Percentiles rank a stretch among this genome's conserved stretches.
Conservation (phyloP, 192 early-diverging fungal species). For the Podila minutissima region DNA sequence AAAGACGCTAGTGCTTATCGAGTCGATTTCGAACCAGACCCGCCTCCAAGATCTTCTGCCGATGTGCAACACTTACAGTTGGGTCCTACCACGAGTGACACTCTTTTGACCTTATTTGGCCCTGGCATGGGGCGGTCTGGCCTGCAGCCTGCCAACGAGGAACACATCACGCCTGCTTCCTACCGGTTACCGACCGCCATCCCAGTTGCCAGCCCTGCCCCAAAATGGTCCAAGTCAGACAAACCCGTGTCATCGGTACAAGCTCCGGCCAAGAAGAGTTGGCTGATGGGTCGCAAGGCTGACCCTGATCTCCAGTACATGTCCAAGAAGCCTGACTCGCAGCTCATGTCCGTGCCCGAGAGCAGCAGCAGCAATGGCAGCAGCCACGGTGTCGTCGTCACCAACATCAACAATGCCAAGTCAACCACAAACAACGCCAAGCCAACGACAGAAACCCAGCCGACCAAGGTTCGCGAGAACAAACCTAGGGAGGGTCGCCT, state of each 20-base stretch:
- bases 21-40: background rate
- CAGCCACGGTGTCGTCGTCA: background rate
- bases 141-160: background rate
- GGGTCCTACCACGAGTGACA: background rate
- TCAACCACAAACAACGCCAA: background rate
- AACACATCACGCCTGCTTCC: too few relatives aligned
- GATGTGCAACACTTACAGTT: background rate
- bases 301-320: constrained; percentile 1
- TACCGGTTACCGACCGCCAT: too few relatives aligned
- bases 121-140: background rate
- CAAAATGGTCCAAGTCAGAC: background rate
- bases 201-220: too few relatives aligned
- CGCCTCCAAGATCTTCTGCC: background rate
- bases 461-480: background rate
- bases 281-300: background rate
- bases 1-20: background rate
- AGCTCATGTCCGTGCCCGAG: too few relatives aligned
- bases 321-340: background rate
- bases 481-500: background rate
- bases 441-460: background rate
- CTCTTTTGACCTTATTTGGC: background rate
- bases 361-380: background rate
- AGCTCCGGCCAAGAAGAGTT: background rate
- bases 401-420: background rate
- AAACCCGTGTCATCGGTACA: background rate